Evolutionary conservation across 202 grass and related monocot genomes (phyloP), one percentile per base, ranked within the genome.

Genomic region (Schoenoplectus tabernaemontani): DNA sequence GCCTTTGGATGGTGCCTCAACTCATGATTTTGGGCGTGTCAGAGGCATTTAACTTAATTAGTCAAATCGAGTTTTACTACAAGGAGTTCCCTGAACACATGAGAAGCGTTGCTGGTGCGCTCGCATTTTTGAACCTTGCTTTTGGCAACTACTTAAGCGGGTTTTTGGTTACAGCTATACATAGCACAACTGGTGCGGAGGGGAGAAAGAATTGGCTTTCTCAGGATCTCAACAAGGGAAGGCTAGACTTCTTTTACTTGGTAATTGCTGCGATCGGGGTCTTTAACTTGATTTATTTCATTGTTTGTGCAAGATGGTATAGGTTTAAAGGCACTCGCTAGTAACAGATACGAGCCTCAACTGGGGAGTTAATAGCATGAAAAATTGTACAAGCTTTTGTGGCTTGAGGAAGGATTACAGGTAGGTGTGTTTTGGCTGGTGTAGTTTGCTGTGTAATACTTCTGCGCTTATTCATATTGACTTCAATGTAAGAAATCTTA

Each of bases 61-160:
- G 96, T 81, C 96, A 93, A 65, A 89, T 99, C 20, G 96, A 99
- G 90, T 96, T 99, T 84, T 96, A 91, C 85, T 99, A 99, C 88
- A 96, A 93, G 87, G 90, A 99, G 63, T 93, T 99, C 38, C 96
- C 96, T 3, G 96, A 99, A 84, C 93, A 96, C 90, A 99, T 99
- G 96, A 62, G 92, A 69, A 99, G 96, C 71, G 85, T 99, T 2
- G 92, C 92, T 0, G 96, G 96, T 16, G 86, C 92, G 38, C 82
- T 96, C 20, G 85, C 90, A 10, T 99, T 96, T 84, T 82, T 88
- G 73, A 95, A 92, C 76, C 85, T 99, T 3, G 90, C 96, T 2
- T 85, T 90, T 0, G 87, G 92, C 6, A 99, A 88, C 83, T 99
- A 99, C 81, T 82, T 99, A 69, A 90, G 90, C 12, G 90, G 90